phyloP scores from a whole-genome alignment of 2,329 filamentous ascomycete species.

The Periglandula ipomoeae region DNA sequence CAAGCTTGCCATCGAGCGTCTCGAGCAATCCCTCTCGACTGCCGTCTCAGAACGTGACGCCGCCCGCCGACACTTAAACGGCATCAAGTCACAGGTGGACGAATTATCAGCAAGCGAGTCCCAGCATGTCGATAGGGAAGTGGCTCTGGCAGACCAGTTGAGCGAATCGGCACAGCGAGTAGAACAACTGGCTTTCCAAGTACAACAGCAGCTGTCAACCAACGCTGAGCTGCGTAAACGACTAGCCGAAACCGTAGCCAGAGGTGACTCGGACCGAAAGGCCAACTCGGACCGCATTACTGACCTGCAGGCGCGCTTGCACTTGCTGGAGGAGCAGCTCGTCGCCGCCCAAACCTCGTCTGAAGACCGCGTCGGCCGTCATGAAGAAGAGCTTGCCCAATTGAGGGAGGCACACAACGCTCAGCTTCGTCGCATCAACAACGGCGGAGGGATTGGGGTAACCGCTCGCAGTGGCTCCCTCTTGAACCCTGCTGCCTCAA shows the following conservation, averaged over 20 bases:
- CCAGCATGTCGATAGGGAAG: constrained; percentile 48
- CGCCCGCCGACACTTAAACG: constrained; percentile 55
- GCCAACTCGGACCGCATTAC: constrained; percentile 75
- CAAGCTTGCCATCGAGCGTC: constrained; percentile 49
- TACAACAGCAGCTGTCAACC: constrained; percentile 68
- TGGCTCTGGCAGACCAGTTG: constrained; percentile 59
- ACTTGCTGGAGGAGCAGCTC: constrained; percentile 74
- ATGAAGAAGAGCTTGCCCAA: constrained; percentile 74
- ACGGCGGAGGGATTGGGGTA: constrained; percentile 25
- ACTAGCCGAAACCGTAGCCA: constrained; percentile 68
- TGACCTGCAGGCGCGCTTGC: constrained; percentile 71
- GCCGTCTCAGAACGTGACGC: constrained; percentile 64
- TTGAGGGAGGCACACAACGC: constrained; percentile 69
- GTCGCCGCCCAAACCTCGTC: constrained; percentile 75
- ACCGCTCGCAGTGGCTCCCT: constrained; percentile 23
- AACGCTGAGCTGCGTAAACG: constrained; percentile 70
- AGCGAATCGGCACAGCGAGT: constrained; percentile 66
- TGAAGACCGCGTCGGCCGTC: constrained; percentile 71
- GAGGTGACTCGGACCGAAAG: constrained; percentile 77
- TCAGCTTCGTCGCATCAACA: constrained; percentile 67
- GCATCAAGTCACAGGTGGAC: constrained; percentile 53
- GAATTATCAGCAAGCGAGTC: constrained; percentile 48
- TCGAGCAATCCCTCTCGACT: constrained; percentile 59
- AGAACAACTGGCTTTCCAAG: constrained; percentile 69
- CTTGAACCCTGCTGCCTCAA: constrained; percentile 21